Evolutionary conservation across 164 flowering plant genomes (phyloP), one percentile per base, ranked within the genome.

Genomic region (Magnolia kwangsiensis): DNA sequence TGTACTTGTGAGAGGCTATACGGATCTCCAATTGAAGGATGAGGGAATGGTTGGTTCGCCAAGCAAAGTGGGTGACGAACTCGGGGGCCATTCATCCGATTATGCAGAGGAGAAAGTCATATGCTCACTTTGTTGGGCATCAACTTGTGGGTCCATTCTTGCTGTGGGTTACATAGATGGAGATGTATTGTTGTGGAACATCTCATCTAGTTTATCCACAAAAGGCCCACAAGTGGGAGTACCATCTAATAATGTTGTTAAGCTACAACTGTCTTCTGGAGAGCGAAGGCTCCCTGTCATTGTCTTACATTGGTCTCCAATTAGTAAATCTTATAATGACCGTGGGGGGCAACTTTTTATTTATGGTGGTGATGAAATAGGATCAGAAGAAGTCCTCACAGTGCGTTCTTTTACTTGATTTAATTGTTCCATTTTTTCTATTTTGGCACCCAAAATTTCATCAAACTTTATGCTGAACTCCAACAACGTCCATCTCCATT

Each of bases 111-210:
- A 91, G 74, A 91, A 93, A 84, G 95, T 93, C 82, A 93, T 95
- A 73, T 90, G 91, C 81, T 89, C 97, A 79, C 88, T 91, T 77
- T 91, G 96, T 84, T 95, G 97, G 98, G 97, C 89, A 82, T 95
- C 98, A 78, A 76, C 88, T 24, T 80, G 73, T 87, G 97, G 98
- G 63, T 90, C 96, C 59, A 81, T 90, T 83, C 83, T 91, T 81
- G 97, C 95, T 72, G 95, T 90, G 55, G 98, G 98, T 78, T 95
- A 95, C 74, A 74, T 91, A 65, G 96, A 95, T 85, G 98, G 97
- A 72, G 98, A 95, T 85, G 90, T 95, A 69, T 79, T 95, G 76
- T 85, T 95, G 50, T 95, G 98, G 98, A 85, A 90, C 71, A 84
- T 84, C 74, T 87, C 91, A 69, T 74, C 66, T 76, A 51, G 79